A percentile compares a stretch with the other conserved stretches of the same genome.
These are phyloP conservation scores for Aspergillus panamensis DNA, from an alignment of 495 filamentous ascomycete genomes.

Conservation along the genomic window DNA sequence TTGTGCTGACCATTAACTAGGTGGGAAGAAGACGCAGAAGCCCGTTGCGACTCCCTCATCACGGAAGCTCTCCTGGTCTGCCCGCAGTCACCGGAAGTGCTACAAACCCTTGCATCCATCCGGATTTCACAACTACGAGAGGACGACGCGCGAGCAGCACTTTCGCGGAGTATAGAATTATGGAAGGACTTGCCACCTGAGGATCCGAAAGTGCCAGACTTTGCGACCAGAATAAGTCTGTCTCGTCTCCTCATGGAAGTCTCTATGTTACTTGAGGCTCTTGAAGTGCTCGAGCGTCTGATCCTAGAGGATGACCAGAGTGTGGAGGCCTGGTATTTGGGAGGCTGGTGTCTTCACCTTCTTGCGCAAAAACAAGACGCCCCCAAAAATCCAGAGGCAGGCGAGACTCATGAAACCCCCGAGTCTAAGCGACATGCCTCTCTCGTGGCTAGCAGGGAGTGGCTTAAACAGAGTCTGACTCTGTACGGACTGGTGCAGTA, in stretches of 20 bases:
- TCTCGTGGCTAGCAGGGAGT: conserved; percentile 47
- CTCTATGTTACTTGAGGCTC: conserved; percentile 74
- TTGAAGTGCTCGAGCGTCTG: conserved; percentile 79
- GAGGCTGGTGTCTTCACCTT: conserved; percentile 85
- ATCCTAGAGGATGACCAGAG: conserved; percentile 85
- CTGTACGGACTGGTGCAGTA: conserved; percentile 47
- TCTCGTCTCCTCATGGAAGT: conserved; percentile 86
- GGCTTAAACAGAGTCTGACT: conserved; percentile 50
- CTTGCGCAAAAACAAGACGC: conserved; percentile 63
- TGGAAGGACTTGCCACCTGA: conserved; percentile 76
- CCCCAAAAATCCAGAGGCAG: conserved; percentile 35
- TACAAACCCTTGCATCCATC: conserved; percentile 91
- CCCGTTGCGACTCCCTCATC: conserved; percentile 75
- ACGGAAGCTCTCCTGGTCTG: conserved; percentile 79
- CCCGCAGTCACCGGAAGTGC: conserved; percentile 71
- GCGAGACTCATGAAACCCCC: conserved; percentile 30
- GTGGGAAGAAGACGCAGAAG: conserved; percentile 86
- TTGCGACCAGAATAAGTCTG: conserved; percentile 77
- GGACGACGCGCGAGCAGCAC: conserved; percentile 74
- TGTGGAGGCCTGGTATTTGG: conserved; percentile 95
- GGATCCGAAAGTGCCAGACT: conserved; percentile 66
- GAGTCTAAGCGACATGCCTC: conserved; percentile 38
- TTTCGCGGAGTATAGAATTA: conserved; percentile 67
- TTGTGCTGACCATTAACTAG: conserved; percentile 32
- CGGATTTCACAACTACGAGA: conserved; percentile 79